Evolutionary conservation across 805 yeast species (phyloP).

Genomic region (Candida gorgasii): DNA sequence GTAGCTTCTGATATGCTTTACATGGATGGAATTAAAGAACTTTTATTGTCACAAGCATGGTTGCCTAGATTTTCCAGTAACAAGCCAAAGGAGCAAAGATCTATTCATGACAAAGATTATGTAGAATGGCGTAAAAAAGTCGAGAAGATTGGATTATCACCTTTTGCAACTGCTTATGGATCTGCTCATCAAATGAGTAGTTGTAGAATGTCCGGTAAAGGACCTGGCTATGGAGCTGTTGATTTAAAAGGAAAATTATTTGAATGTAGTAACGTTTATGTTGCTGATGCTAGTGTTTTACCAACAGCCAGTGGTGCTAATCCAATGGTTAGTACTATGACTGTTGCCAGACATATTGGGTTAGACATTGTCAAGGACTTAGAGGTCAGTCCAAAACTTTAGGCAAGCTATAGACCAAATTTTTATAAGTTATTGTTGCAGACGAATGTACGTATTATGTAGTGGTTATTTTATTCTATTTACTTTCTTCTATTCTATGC

Average conservation of each 20-base stretch:
- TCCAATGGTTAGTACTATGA: conserved; percentile 53
- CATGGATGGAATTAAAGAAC: conserved; percentile 49
- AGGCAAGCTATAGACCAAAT: no score
- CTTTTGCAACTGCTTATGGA: conserved; percentile 38
- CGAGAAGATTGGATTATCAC: conserved; percentile 26
- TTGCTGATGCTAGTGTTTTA: conserved; percentile 51
- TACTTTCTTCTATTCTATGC: conserved; percentile 6
- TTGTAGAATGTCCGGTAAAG: conserved; percentile 52
- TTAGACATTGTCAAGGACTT: conserved; percentile 37
- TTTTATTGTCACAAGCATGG: conserved; percentile 33
- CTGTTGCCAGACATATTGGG: conserved; percentile 46
- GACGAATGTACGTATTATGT: conserved; percentile 1
- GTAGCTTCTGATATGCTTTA: conserved; percentile 46
- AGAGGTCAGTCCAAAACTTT: conserved; percentile 26
- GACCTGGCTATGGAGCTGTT: conserved; percentile 45
- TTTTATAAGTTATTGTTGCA: no score
- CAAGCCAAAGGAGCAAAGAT: conserved; percentile 38
- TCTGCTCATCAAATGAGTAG: conserved; percentile 57
- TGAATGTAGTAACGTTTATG: conserved; percentile 49
- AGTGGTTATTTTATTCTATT: no score
- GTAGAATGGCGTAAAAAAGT: conserved; percentile 34
- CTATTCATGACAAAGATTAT: conserved; percentile 45
- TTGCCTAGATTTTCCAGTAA: conserved; percentile 38
- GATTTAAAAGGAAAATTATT: conserved; percentile 46
- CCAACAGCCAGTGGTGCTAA: conserved; percentile 57